These are phyloP conservation scores for Podospora comata DNA, from an alignment of 495 filamentous ascomycete species.

Conservation along the genomic window DNA sequence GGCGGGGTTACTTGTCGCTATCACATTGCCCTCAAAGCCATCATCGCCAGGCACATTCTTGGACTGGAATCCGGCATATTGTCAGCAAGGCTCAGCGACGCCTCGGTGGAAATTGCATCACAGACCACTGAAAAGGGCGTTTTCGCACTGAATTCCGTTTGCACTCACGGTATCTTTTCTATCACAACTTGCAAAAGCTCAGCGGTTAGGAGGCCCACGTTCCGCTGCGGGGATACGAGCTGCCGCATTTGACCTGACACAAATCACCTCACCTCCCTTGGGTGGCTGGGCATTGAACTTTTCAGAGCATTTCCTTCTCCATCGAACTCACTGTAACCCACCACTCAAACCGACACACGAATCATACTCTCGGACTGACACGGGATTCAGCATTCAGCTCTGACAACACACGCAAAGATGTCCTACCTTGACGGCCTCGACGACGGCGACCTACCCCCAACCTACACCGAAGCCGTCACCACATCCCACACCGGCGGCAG, in stretches of 20 bases:
- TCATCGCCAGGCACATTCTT: background rate
- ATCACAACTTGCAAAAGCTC: background rate
- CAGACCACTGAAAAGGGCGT: background rate
- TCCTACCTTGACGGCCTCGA: conserved; percentile 21
- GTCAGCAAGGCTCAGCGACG: background rate
- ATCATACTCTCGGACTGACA: background rate
- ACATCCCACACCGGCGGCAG: background rate
- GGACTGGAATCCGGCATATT: background rate
- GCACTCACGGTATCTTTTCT: background rate
- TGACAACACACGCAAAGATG: conserved; percentile 4
- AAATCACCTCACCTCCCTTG: background rate
- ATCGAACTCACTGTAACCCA: background rate
- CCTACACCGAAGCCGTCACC: conserved; percentile 33
- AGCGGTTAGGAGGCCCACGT: background rate
- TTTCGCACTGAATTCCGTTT: background rate
- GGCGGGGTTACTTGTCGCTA: background rate
- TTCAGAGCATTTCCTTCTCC: background rate
- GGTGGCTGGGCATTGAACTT: background rate
- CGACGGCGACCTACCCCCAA: conserved; percentile 33
- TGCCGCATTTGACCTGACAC: background rate
- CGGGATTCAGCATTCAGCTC: background rate
- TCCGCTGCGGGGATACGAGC: background rate
- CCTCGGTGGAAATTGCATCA: background rate
- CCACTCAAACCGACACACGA: background rate
- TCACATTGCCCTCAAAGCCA: background rate